Conservation (phyloP, 306 rosid species). For the Sindora glabra region DNA sequence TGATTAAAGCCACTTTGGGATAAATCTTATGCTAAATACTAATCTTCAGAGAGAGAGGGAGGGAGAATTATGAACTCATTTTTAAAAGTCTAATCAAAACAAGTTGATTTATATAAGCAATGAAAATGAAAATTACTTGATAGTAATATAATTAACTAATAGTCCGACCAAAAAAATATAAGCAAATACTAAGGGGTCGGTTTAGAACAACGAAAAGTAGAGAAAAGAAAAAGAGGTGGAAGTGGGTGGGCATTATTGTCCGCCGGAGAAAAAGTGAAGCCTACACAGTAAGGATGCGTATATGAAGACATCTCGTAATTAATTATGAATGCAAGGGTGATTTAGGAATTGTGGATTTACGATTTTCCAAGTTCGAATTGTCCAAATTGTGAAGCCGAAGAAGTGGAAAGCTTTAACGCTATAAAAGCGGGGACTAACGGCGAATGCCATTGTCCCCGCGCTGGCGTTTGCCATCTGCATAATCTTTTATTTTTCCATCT, state of each 20-base stretch:
- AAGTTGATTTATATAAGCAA: no score
- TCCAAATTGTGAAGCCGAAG: neutral
- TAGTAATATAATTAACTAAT: no score
- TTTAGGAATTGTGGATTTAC: neutral
- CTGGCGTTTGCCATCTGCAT: neutral
- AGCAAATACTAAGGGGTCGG: neutral
- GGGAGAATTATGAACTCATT: no score
- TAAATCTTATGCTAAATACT: no score
- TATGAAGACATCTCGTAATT: slow-evolving; percentile 17
- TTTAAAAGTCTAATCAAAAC: no score
- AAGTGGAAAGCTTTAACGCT: neutral
- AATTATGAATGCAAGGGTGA: neutral
- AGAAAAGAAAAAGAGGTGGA: slow-evolving; percentile 21
- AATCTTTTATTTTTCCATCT: neutral
- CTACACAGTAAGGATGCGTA: slow-evolving; percentile 2
- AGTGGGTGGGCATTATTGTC: slow-evolving; percentile 41
- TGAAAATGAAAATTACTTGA: no score
- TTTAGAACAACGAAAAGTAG: slow-evolving; percentile 3
- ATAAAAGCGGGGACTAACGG: slow-evolving; percentile 26
- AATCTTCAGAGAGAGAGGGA: no score
- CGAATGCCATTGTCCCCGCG: slow-evolving; percentile 1
- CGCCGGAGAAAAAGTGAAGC: neutral
- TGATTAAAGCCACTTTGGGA: no score
- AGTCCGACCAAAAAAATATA: neutral
- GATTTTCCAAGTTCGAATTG: neutral